Evolutionary conservation across 2,329 filamentous ascomycete genomes (phyloP).

Genomic region (Fusarium continuum): DNA sequence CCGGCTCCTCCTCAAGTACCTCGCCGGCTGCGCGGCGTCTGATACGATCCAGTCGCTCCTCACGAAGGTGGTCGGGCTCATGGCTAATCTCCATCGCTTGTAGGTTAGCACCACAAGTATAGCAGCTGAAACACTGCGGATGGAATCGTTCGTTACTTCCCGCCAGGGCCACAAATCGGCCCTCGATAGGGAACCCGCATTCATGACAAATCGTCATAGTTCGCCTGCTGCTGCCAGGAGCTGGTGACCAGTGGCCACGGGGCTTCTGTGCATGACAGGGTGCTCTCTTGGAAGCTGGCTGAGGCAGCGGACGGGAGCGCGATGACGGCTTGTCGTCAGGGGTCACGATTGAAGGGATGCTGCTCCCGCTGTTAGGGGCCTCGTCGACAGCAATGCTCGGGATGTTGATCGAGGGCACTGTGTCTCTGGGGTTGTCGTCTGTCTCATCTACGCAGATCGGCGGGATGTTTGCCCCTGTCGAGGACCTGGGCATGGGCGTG

Average conservation of each 20-base stretch:
- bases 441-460: conserved; percentile 49
- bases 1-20: conserved; percentile 68
- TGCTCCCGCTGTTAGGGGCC: conserved; percentile 39
- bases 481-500: conserved; percentile 47
- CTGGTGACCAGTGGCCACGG: conserved; percentile 68
- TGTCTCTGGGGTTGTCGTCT: conserved; percentile 33
- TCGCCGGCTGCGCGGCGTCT: conserved; percentile 66
- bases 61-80: conserved; percentile 79
- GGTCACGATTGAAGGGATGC: conserved; percentile 58
- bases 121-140: conserved; percentile 90
- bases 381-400: conserved; percentile 61
- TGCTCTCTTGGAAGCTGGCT: conserved; percentile 51
- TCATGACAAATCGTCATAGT: conserved; percentile 81
- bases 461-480: conserved; percentile 46
- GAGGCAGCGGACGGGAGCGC: conserved; percentile 53
- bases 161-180: conserved; percentile 85
- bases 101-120: conserved; percentile 84
- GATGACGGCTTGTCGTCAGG: conserved; percentile 52
- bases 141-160: conserved; percentile 83
- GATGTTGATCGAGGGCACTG: conserved; percentile 52
- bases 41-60: conserved; percentile 78
- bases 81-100: conserved; percentile 97
- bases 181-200: conserved; percentile 85
- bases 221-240: conserved; percentile 56
- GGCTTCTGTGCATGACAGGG: conserved; percentile 53